Conservation (phyloP, 1,139 yeast species). For the Suhomyces ambrosiae region DNA sequence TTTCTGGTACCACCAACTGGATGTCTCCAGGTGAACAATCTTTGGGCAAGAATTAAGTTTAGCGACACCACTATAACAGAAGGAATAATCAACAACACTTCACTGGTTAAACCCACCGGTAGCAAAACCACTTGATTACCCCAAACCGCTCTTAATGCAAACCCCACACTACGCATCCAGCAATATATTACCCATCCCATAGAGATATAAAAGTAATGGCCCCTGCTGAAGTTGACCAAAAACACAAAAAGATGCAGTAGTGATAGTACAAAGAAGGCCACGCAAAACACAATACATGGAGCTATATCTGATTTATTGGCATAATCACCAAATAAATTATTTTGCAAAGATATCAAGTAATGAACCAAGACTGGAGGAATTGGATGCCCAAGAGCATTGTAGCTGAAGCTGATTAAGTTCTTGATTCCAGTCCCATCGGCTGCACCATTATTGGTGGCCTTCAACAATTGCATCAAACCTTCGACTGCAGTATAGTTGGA, state of each 20-base stretch:
- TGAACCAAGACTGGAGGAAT: slow-evolving; percentile 42
- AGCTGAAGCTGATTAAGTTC: slow-evolving; percentile 33
- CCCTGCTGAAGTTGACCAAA: slow-evolving; percentile 52
- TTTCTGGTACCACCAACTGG: slow-evolving; percentile 69
- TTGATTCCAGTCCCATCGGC: slow-evolving; percentile 55
- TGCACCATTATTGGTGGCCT: slow-evolving; percentile 40
- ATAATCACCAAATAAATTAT: slow-evolving; percentile 66
- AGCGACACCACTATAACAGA: slow-evolving; percentile 57
- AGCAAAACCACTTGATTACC: slow-evolving; percentile 48
- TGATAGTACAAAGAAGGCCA: slow-evolving; percentile 51
- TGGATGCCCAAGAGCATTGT: slow-evolving; percentile 26
- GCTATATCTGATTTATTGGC: slow-evolving; percentile 59
- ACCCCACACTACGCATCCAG: slow-evolving; percentile 58
- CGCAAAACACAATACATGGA: slow-evolving; percentile 62
- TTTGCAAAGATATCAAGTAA: slow-evolving; percentile 44
- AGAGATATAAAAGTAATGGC: slow-evolving; percentile 65
- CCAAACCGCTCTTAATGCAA: slow-evolving; percentile 63
- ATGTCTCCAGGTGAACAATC: slow-evolving; percentile 81
- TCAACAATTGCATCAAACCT: slow-evolving; percentile 37
- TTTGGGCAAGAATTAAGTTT: slow-evolving; percentile 70
- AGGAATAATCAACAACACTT: slow-evolving; percentile 60
- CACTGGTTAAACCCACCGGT: slow-evolving; percentile 59
- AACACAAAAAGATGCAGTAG: slow-evolving; percentile 54
- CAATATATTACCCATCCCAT: slow-evolving; percentile 59
- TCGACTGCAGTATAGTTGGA: slow-evolving; percentile 12